Base-by-base conservation (phyloP, 257 asterid genomes). In the Solanum appendiculatum region DNA sequence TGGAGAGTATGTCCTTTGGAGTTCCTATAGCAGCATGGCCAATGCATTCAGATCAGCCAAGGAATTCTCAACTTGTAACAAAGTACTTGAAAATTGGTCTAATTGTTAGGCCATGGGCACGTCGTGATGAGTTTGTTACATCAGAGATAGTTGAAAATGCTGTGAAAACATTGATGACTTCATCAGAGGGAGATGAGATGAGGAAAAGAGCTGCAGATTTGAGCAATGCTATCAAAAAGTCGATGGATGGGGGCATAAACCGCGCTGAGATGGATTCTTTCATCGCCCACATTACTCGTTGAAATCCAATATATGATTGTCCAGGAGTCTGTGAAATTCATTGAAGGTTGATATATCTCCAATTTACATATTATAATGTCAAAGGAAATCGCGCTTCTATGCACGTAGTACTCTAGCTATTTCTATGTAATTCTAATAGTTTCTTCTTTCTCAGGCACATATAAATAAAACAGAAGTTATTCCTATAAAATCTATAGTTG, bases 1-100 rank as follows among this genome's bases (percentile, higher is more conserved):
- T 40, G 13, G 13, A 40, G 13, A 40, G 44, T 40, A 40, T 46
- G 11, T 72, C 81, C 1, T 89, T 91, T 92, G 94, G 96, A 9
- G 93, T 91, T 7, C 93, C 82, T 21, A 73, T 9, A 40, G 12
- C 20, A 73, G 18, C 51, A 4, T 37, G 82, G 82, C 51, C 51
- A 37, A 21, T 37, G 20, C 31, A 73, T 73, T 5, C 48, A 18
- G 48, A 72, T 36, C 29, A 72, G 9, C 31, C 21, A 73, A 37
- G 20, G 18, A 37, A 73, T 73, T 73, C 54, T 73, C 82, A 73
- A 73, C 82, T 73, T 73, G 15, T 73, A 73, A 73, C 82, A 5
- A 73, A 37, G 6, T 73, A 73, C 1, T 5, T 72, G 80, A 34
- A 72, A 20, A 34, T 9, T 34, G 37, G 37, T 3, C 5, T 3